phyloP scores from a whole-genome alignment of 805 yeast genomes.

The Myxozyma neotropica region DNA sequence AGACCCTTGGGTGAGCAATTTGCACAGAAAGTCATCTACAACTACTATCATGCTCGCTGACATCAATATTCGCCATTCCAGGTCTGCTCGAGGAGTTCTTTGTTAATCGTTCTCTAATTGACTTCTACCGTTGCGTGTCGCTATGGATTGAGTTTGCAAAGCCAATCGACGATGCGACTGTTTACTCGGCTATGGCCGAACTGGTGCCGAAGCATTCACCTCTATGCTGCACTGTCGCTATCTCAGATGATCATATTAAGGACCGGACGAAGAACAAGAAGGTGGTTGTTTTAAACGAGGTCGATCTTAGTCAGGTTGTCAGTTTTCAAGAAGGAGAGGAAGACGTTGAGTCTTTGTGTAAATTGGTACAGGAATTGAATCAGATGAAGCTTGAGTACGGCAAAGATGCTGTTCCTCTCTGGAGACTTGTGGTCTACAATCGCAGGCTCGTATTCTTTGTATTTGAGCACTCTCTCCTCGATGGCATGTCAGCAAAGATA shows the following conservation, averaged over 20 bases:
- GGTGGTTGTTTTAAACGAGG: constrained; percentile 3
- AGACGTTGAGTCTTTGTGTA: neutral
- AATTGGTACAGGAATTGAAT: neutral
- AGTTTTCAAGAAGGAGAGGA: neutral
- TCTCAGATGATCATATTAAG: neutral
- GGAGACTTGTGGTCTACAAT: constrained; percentile 14
- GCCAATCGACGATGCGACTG: neutral
- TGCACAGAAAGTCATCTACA: neutral
- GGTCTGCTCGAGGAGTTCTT: constrained; percentile 17
- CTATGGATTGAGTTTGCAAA: constrained; percentile 5
- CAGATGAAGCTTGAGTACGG: neutral
- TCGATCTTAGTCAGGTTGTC: constrained; percentile 10
- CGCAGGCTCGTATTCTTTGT: constrained; percentile 4
- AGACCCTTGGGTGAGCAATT: neutral
- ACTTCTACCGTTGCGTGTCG: constrained; percentile 3
- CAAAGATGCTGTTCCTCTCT: constrained; percentile 1
- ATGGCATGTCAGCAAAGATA: constrained; percentile 19
- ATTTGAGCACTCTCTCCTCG: constrained; percentile 15
- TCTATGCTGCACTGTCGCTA: neutral
- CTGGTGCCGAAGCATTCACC: constrained; percentile 4
- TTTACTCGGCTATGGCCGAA: constrained; percentile 6
- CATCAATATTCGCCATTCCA: neutral
- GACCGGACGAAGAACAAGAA: neutral
- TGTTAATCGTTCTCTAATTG: neutral
- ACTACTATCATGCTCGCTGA: neutral